Evolutionary conservation across 345 rosid genomes (phyloP).

Genomic region (Limnanthes douglasii): DNA sequence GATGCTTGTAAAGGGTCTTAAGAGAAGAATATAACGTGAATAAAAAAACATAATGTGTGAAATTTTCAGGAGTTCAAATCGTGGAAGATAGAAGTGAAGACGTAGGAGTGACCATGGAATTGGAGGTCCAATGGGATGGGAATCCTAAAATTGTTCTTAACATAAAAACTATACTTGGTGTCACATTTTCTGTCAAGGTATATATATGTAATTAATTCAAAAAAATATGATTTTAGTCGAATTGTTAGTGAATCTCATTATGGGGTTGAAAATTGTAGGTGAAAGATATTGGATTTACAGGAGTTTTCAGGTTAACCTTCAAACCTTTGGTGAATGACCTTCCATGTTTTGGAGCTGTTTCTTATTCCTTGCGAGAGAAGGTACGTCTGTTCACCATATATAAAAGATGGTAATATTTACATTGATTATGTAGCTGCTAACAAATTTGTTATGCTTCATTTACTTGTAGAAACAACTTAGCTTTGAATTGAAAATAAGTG

Average conservation of each 20-base stretch:
- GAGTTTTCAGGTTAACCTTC: slow-evolving; percentile 69
- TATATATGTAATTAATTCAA: no score
- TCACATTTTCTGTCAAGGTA: slow-evolving; percentile 56
- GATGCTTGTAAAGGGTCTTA: no score
- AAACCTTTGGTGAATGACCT: slow-evolving; percentile 44
- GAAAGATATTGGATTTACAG: slow-evolving; percentile 59
- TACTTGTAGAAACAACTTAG: slow-evolving; percentile 42
- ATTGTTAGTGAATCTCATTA: no score
- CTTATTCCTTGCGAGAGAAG: slow-evolving; percentile 55
- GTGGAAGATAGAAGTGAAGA: slow-evolving; percentile 22
- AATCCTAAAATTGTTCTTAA: slow-evolving; percentile 46
- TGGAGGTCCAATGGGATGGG: slow-evolving; percentile 77
- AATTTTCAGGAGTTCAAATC: slow-evolving; percentile 37
- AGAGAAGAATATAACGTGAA: no score
- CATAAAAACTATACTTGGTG: slow-evolving; percentile 43
- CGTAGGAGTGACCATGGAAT: slow-evolving; percentile 36
- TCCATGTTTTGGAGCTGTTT: slow-evolving; percentile 65
- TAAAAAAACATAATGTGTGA: no score
- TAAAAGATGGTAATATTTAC: no score
- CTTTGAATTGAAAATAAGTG: slow-evolving; percentile 39
- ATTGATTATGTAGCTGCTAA: no score
- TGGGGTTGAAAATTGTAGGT: no score
- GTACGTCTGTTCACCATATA: no score
- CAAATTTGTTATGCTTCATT: no score
- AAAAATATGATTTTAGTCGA: no score